Conservation (phyloP, 306 rosid species). For the Cercis canadensis region DNA sequence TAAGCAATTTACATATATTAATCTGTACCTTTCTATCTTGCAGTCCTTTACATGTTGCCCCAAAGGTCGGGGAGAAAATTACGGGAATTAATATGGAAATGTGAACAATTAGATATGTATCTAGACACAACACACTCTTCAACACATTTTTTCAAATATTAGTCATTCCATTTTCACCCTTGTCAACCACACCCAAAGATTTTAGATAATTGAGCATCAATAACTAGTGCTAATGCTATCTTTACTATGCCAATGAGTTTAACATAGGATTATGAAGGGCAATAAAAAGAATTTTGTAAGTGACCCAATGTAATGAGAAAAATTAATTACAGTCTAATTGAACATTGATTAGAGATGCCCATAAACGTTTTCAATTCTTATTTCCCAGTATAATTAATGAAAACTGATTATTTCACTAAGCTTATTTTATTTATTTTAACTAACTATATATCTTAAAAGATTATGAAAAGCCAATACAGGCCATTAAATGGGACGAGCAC, state of each 20-base stretch:
- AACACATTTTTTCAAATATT: constrained; percentile 26
- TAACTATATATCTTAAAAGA: constrained; percentile 23
- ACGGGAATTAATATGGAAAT: neutral
- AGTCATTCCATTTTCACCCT: neutral
- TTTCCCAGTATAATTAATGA: constrained; percentile 15
- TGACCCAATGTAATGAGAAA: constrained; percentile 4
- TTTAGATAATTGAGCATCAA: constrained; percentile 14
- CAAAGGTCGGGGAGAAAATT: no score
- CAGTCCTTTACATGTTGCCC: neutral
- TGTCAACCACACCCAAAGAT: constrained; percentile 6
- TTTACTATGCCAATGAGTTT: constrained; percentile 15
- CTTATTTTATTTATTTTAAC: neutral
- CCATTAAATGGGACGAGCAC: constrained; percentile 15
- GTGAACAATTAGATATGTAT: neutral
- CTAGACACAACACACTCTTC: constrained; percentile 5
- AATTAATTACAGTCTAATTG: constrained; percentile 5
- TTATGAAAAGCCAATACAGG: constrained; percentile 9
- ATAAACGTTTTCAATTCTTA: constrained; percentile 6
- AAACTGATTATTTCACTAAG: neutral
- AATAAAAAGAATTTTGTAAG: neutral
- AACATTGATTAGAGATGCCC: neutral
- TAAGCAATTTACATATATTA: constrained; percentile 24
- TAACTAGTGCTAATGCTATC: constrained; percentile 9
- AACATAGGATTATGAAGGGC: neutral
- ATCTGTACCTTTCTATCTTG: constrained; percentile 1